Evolutionary conservation across 2,329 filamentous ascomycete genomes (phyloP), one percentile per base, ranked within the genome.

Genomic region (Penicillium sp.): DNA sequence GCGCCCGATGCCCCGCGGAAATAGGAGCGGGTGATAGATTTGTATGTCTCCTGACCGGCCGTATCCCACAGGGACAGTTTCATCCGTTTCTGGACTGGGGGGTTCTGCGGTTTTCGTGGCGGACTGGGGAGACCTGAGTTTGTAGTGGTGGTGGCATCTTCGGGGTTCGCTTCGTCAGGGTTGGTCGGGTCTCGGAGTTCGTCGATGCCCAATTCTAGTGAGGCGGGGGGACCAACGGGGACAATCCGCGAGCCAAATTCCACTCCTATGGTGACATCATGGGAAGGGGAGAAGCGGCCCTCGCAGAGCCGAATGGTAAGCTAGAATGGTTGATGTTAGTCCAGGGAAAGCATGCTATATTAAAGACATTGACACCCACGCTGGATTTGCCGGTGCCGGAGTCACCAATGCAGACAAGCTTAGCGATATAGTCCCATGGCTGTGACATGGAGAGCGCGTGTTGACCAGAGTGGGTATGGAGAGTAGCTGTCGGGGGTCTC

Each of bases 381-480:
- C 83, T 86, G 53, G 91, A 96, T 81, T 99, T 99, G 70, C 94
- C 94, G 71, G 91, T 96, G 72, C 92, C 94, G 42, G 90, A 94
- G 79, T 97, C 94, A 74, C 94, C 94, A 69, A 99, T 92, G 79
- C 91, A 96, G 71, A 97, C 93, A 67, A 99, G 90, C 78, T 99
- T 99, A 75, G 93, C 92, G 72, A 97, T 99, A 81, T 95, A 97
- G 80, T 97, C 92, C 93, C 93, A 97, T 75, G 91, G 88, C 67
- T 75, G 72, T 71, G 74, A 76, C 75, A 77, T 77, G 68, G 69
- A 71, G 69, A 71, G 65, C 58, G 37, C 18, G 21, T 29, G 18
- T 29, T 44, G n/a, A n/a, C 39, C 21, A 14, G 14, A 42, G 2
- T 13, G 23, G 23, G 16, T 23, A 29, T 42, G 40, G 47, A 28